phyloP scores from a whole-genome alignment of 305 asterid genomes.

The Withania somnifera region DNA sequence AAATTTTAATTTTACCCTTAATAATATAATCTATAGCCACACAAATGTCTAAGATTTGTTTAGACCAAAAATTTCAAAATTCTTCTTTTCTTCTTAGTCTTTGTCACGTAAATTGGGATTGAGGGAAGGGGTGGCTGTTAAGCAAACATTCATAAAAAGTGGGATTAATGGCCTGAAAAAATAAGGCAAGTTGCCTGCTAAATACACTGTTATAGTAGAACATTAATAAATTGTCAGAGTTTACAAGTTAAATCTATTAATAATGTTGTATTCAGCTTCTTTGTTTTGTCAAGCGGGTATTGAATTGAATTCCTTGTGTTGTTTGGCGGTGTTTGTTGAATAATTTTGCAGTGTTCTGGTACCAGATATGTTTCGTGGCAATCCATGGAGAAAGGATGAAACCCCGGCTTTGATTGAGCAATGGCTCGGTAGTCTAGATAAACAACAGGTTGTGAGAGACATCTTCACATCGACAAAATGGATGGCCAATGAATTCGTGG shows the following conservation, averaged over 20 bases:
- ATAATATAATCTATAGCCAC: no score
- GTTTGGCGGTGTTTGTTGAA: not conserved
- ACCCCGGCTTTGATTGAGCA: conserved; percentile 29
- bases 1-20: no score
- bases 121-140: not conserved
- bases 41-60: no score
- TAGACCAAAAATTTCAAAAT: no score
- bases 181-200: not conserved
- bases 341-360: conserved; percentile 52
- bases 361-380: conserved; percentile 60
- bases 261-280: not conserved
- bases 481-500: conserved; percentile 51
- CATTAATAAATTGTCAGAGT: not conserved
- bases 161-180: not conserved
- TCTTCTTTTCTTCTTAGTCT: no score
- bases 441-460: conserved; percentile 23
- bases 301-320: not conserved
- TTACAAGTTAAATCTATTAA: not conserved
- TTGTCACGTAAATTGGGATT: no score
- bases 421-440: conserved; percentile 40
- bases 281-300: not conserved
- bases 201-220: not conserved
- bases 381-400: conserved; percentile 62
- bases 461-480: conserved; percentile 49
- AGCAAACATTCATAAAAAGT: not conserved